phyloP scores from a whole-genome alignment of 345 rosid species.

The Trapa incisa region DNA sequence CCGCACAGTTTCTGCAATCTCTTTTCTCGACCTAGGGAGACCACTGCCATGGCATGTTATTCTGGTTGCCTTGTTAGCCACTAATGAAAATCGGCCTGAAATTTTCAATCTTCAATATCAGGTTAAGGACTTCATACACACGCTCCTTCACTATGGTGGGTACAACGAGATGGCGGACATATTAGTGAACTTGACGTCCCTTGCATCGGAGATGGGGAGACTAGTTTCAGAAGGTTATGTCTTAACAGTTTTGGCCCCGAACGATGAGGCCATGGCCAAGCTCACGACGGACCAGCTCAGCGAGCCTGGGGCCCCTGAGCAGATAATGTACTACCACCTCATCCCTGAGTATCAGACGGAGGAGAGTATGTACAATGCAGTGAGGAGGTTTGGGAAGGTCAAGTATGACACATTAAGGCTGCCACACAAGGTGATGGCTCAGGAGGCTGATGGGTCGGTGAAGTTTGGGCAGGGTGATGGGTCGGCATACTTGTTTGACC shows the following conservation, averaged over 20 bases:
- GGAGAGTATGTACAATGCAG: constrained; percentile 50
- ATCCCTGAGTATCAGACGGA: constrained; percentile 52
- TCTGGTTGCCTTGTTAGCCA: background rate
- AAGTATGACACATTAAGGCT: constrained; percentile 31
- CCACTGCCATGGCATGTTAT: background rate
- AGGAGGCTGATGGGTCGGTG: constrained; percentile 47
- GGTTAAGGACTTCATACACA: constrained; percentile 41
- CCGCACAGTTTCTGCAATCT: too few species aligned
- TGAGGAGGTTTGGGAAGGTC: constrained; percentile 36
- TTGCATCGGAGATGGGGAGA: constrained; percentile 42
- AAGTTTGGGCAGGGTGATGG: constrained; percentile 32
- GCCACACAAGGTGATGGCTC: constrained; percentile 43
- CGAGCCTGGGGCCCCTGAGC: constrained; percentile 48
- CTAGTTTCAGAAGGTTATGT: constrained; percentile 44
- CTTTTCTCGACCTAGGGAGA: too few species aligned
- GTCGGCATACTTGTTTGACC: constrained; percentile 38
- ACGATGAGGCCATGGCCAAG: constrained; percentile 54
- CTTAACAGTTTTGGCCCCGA: constrained; percentile 43
- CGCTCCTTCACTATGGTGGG: constrained; percentile 36
- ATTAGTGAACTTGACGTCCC: constrained; percentile 36
- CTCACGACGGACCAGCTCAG: constrained; percentile 38
- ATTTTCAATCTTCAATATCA: background rate
- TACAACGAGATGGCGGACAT: constrained; percentile 51
- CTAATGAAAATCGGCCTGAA: background rate
- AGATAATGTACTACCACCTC: constrained; percentile 38